Percentiles rank a stretch among this genome's conserved stretches.
phyloP scores from a whole-genome alignment of 345 rosid genomes.

The Citrus unshiu region DNA sequence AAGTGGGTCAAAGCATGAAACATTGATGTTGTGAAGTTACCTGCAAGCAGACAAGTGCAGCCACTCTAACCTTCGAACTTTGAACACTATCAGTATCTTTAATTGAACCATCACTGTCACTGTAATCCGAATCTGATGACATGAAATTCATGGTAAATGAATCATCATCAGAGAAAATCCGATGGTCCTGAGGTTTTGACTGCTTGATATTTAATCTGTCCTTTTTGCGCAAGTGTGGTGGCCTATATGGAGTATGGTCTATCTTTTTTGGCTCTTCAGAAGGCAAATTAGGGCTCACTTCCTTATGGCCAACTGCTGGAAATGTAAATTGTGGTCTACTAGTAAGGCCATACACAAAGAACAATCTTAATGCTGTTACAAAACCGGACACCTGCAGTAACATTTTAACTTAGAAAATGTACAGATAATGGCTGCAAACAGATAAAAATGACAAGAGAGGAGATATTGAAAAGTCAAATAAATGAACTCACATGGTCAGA shows the following conservation, averaged over 20 bases:
- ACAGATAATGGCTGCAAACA: conserved; percentile 1
- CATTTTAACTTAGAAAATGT: conserved; percentile 8
- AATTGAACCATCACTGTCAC: conserved; percentile 68
- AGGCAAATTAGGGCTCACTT: conserved; percentile 33
- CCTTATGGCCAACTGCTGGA: conserved; percentile 34
- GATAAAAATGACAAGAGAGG: neutral
- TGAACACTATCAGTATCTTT: conserved; percentile 41
- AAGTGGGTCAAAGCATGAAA: conserved; percentile 15
- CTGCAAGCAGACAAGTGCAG: conserved; percentile 78
- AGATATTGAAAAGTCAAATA: conserved; percentile 4
- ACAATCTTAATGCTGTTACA: conserved; percentile 68
- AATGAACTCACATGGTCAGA: conserved; percentile 70
- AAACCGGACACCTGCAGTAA: conserved; percentile 70
- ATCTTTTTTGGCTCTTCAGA: conserved; percentile 34
- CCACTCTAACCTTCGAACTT: conserved; percentile 75
- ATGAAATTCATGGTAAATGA: conserved; percentile 40
- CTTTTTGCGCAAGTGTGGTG: conserved; percentile 88
- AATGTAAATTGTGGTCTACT: conserved; percentile 31
- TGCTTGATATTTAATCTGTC: conserved; percentile 36
- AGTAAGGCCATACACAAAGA: conserved; percentile 68
- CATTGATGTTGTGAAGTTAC: conserved; percentile 29
- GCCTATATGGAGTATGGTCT: conserved; percentile 61
- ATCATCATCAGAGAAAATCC: conserved; percentile 40
- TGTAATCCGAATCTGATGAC: conserved; percentile 89
- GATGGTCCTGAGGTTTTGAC: conserved; percentile 36